A percentile compares a stretch with the other conserved stretches of the same genome.
Conservation (phyloP, 2,329 filamentous ascomycete species). For the Calonectria pteridis region DNA sequence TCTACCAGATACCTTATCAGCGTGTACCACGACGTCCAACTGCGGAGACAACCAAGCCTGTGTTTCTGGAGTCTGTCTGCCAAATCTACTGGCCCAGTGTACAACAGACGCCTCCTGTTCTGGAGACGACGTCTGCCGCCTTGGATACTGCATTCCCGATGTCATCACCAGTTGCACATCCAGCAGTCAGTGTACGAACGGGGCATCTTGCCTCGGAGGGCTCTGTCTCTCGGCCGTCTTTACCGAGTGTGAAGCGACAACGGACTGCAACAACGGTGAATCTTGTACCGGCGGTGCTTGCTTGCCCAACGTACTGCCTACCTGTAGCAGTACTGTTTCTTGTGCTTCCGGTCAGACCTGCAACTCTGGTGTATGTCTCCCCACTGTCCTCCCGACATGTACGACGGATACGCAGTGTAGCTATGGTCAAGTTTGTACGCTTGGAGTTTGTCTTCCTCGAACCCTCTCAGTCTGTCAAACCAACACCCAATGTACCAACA, state of each 20-base stretch:
- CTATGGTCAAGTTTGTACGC: slow-evolving; percentile 3
- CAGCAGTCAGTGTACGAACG: not conserved
- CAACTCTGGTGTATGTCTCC: slow-evolving; percentile 9
- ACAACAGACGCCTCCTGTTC: slow-evolving; percentile 13
- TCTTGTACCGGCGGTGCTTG: slow-evolving; percentile 8
- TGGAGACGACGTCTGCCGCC: slow-evolving; percentile 13
- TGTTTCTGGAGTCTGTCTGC: slow-evolving; percentile 8
- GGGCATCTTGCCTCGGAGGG: slow-evolving; percentile 1
- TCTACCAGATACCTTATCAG: slow-evolving; percentile 1
- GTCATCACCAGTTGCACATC: not conserved
- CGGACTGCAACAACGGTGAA: slow-evolving; percentile 20
- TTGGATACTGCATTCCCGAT: slow-evolving; percentile 20
- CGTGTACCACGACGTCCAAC: not conserved
- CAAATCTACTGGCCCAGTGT: not conserved
- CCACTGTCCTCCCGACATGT: not conserved
- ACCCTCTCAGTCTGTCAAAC: not conserved
- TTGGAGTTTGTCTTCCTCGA: slow-evolving; percentile 14
- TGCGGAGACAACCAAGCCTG: slow-evolving; percentile 21
- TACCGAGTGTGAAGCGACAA: not conserved
- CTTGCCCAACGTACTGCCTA: not conserved
- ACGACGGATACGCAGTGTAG: not conserved
- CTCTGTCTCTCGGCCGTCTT: slow-evolving; percentile 14
- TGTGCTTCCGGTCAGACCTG: slow-evolving; percentile 11
- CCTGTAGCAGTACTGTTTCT: not conserved
- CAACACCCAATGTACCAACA: not conserved